Percentiles rank a stretch among this genome's conserved stretches.
Evolutionary conservation across 352 stramenopile species (phyloP).

Genomic region (Phytophthora chlamydospora): DNA sequence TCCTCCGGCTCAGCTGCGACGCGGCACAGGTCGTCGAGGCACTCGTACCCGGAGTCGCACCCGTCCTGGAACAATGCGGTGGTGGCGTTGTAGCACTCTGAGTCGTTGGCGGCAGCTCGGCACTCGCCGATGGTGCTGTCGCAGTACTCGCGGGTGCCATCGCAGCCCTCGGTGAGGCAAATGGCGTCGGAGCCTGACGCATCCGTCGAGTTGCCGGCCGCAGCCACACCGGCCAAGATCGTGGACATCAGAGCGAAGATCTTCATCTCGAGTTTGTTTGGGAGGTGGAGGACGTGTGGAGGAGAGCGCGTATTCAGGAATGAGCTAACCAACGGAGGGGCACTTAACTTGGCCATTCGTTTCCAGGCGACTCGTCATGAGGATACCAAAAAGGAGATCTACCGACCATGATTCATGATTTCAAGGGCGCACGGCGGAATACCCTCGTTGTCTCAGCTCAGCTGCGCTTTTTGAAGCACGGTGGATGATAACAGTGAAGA

Average conservation of each 20-base stretch:
- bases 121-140: constrained; percentile 29
- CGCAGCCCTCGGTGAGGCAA: constrained; percentile 31
- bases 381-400: too few species aligned
- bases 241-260: constrained; percentile 11
- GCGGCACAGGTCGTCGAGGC: constrained; percentile 38
- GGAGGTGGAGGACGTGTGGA: not conserved
- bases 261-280: constrained; percentile 13
- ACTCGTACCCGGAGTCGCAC: constrained; percentile 35
- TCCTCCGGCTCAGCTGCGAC: constrained; percentile 16
- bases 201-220: not conserved
- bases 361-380: too few species aligned
- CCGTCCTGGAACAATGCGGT: constrained; percentile 36
- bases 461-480: too few species aligned
- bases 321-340: not conserved
- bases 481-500: too few species aligned
- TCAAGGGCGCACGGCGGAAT: too few species aligned
- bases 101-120: constrained; percentile 20
- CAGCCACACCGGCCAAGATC: constrained; percentile 6
- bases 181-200: not conserved
- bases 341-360: too few species aligned
- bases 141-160: constrained; percentile 38
- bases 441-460: too few species aligned
- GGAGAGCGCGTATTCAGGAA: constrained; percentile 11
- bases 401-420: too few species aligned
- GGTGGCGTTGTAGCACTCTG: constrained; percentile 40